A percentile compares a stretch with the other conserved stretches of the same genome.
Evolutionary conservation across 2,329 filamentous ascomycete genomes (phyloP).

Genomic region (Tolypocladium amazonense): DNA sequence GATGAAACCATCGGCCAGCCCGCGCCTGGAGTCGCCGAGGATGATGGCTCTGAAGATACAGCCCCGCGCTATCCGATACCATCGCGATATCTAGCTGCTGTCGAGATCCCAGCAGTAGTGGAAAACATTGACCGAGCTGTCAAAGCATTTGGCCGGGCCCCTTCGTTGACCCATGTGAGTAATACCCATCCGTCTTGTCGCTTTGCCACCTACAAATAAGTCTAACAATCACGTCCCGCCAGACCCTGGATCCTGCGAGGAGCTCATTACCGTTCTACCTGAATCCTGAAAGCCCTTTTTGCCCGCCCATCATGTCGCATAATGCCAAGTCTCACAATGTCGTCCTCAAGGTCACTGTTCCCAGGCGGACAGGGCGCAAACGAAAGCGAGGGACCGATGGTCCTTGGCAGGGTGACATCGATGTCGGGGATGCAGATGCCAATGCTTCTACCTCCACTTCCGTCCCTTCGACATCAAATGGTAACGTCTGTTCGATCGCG

Average conservation of each 20-base stretch:
- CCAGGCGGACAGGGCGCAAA: conserved; percentile 76
- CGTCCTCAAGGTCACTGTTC: conserved; percentile 76
- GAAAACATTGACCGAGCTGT: conserved; percentile 31
- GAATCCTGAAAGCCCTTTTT: conserved; percentile 67
- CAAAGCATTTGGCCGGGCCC: conserved; percentile 28
- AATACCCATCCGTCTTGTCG: neutral
- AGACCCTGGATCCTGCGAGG: conserved; percentile 38
- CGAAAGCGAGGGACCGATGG: conserved; percentile 68
- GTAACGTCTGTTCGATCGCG: conserved; percentile 29
- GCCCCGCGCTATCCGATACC: conserved; percentile 26
- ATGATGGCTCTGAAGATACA: conserved; percentile 6
- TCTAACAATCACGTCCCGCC: neutral
- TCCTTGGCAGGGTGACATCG: conserved; percentile 43
- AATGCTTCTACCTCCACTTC: neutral
- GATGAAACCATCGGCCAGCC: neutral
- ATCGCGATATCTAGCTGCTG: conserved; percentile 23
- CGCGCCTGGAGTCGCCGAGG: neutral
- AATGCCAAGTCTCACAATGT: conserved; percentile 72
- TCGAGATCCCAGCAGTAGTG: conserved; percentile 32
- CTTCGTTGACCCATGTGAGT: conserved; percentile 27
- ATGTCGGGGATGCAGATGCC: conserved; percentile 16
- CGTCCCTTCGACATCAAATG: neutral
- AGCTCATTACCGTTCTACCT: conserved; percentile 60
- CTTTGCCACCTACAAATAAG: neutral
- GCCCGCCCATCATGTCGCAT: conserved; percentile 67